Percentiles rank a stretch among this genome's conserved stretches.
Evolutionary conservation across 202 grass and related monocot species (phyloP).

Genomic region (Bolboschoenoplectus hybrid): DNA sequence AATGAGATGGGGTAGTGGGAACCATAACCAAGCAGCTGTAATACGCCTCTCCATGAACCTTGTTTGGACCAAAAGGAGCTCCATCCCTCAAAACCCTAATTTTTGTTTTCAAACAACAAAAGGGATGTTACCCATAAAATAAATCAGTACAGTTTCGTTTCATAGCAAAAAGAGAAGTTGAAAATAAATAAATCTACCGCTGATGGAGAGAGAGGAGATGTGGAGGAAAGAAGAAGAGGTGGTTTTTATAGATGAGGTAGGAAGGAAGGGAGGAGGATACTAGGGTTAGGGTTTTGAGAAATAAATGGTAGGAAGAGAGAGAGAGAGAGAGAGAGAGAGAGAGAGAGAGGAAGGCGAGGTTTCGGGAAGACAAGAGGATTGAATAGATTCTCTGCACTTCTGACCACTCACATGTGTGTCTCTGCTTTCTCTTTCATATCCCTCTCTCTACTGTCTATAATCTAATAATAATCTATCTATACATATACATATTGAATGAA

Average conservation of each 20-base stretch:
- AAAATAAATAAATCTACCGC: neutral
- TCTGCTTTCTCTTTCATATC: neutral
- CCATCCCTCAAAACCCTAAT: slow-evolving; percentile 38
- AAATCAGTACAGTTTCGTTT: too few relatives aligned
- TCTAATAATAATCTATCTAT: neutral
- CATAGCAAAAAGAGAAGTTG: too few relatives aligned
- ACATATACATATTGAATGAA: neutral
- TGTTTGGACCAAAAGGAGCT: slow-evolving; percentile 86
- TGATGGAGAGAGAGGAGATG: neutral
- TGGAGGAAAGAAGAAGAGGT: neutral
- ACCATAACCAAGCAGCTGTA: slow-evolving; percentile 85
- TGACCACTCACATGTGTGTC: slow-evolving; percentile 37
- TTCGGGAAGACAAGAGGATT: slow-evolving; percentile 35
- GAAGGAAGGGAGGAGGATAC: neutral
- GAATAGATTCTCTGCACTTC: slow-evolving; percentile 35
- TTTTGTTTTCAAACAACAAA: neutral
- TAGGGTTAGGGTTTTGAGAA: slow-evolving; percentile 31
- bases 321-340: neutral
- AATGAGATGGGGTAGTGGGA: slow-evolving; percentile 79
- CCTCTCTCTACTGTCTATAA: neutral
- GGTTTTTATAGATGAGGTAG: slow-evolving; percentile 31
- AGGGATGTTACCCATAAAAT: too few relatives aligned
- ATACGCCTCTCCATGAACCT: slow-evolving; percentile 45
- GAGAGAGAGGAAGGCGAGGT: slow-evolving; percentile 19
- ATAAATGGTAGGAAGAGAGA: slow-evolving; percentile 16